Base-by-base conservation (phyloP, 2,329 filamentous ascomycete species). In the Blastomyces gilchristii region DNA sequence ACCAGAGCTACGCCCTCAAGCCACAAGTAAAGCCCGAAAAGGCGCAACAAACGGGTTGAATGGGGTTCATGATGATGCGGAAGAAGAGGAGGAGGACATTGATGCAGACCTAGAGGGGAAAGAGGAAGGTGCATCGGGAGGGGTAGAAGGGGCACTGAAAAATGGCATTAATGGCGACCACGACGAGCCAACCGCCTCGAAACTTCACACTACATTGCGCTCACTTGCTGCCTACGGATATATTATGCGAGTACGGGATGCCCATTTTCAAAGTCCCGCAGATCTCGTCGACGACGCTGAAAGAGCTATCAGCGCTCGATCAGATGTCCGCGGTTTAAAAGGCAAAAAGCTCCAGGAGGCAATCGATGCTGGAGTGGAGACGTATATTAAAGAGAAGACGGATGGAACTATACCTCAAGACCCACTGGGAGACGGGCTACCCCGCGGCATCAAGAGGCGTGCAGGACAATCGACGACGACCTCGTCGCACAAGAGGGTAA, bases 181-280 rank as follows among this genome's bases (percentile, higher is more conserved):
- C 62, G 54, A 63, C 12, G 37, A 62, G 16, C 62, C 66, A 18
- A 64, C 69, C 47, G 66, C 69, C 9, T 64, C 69, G 18, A 70
- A 69, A 37, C 69, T 78, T 25, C 71, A 76, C 58, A 67, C 74
- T n/a, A 75, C 74, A 7, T 67, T 78, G 58, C 76, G 74, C 58
- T 68, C 68, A 45, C 70, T 78, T 50, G 75, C 76, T 5, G 74
- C 73, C 6, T 76, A 77, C 66, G 76, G 76, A 22, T 78, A 76
- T 63, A 72, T 78, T 34, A 68, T 71, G 50, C 74, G 74, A 6
- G 72, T 77, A 37, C 69, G 73, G 37, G 76, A 78, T 45, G 71
- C 72, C 16, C 73, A 77, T 58, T 75, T 78, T 61, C 76, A 78
- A 60, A 77, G 74, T 60, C 69, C 71, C n/a, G 69, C 70, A 2